Evolutionary conservation across 2,329 filamentous ascomycete species (phyloP), one percentile per base, ranked within the genome.

Genomic region (Nigrograna mackinnonii): DNA sequence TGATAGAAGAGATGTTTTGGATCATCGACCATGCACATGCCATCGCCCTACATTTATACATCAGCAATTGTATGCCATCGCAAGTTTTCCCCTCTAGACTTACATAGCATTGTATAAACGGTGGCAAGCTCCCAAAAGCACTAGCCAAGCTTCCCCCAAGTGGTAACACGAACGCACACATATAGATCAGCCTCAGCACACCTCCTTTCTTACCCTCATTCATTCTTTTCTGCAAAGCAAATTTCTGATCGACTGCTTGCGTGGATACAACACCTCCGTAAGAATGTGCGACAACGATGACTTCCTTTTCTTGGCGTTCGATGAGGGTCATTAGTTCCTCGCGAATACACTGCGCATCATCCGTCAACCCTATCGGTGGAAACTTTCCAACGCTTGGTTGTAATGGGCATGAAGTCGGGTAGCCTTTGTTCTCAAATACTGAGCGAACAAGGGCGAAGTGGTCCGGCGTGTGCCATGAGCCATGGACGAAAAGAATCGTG

Each of bases 251-350:
- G 6, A 34, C 17, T 5, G 39, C 43, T 30, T 46, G 33, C 12
- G 39, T 46, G 13, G 39, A 14, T 4, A 42, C 43, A 5, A 42
- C 22, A 7, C 43, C 43, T 18, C 43, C 43, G 26, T 45, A 45
- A 3, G 43, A 43, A 20, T 46, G 39, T 16, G 39, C 35, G 5
- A 46, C 28, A 9, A 46, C 39, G 22, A 46, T 43, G 14, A 45
- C 43, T 24, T 46, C 43, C 22, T 38, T 41, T 9, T 18, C 39
- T 22, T 35, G n/a, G 2, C 3, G 16, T 16, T 31, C 35, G 12
- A 43, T 32, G 21, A 36, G 20, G 18, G 13, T 7, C 4, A n/a
- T 32, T 6, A 43, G 35, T 26, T 46, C 35, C 4, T 37, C 20
- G 7, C 11, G 9, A 17, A 43, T 35, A 30, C 40, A 36, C n/a